phyloP scores from a whole-genome alignment of 208 protist genomes.

The Trypanosoma brucei region DNA sequence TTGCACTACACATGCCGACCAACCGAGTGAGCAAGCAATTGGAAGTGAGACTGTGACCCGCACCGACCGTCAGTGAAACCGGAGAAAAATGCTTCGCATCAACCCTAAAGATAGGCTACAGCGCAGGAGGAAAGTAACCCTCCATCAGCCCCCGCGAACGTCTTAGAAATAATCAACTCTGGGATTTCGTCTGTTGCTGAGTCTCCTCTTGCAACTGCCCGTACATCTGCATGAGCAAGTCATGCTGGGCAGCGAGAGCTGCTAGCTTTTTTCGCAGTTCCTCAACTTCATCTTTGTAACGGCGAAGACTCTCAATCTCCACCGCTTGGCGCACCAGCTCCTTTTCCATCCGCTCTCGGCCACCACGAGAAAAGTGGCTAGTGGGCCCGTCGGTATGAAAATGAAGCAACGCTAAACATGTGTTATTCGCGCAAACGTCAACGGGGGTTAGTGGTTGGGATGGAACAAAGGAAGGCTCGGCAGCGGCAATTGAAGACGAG shows the following conservation, averaged over 20 bases:
- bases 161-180: slow-evolving; percentile 1
- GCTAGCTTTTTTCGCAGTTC: slow-evolving; percentile 26
- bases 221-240: slow-evolving; percentile 78
- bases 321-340: slow-evolving; percentile 71
- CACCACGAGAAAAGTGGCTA: slow-evolving; percentile 2
- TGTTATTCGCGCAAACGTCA: neutral
- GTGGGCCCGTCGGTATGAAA: neutral
- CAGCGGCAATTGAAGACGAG: neutral
- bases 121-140: too few species aligned
- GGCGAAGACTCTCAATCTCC: slow-evolving; percentile 60
- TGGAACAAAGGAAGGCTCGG: neutral
- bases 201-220: slow-evolving; percentile 70
- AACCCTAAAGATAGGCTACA: too few species aligned
- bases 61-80: too few species aligned
- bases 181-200: neutral
- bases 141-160: too few species aligned
- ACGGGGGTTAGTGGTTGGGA: neutral
- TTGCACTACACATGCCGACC: too few species aligned
- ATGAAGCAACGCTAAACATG: slow-evolving; percentile 3
- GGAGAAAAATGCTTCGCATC: too few species aligned
- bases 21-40: too few species aligned
- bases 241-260: slow-evolving; percentile 48
- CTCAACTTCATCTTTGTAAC: slow-evolving; percentile 22
- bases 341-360: slow-evolving; percentile 43
- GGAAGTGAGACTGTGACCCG: too few species aligned